Evolutionary conservation across 2,329 filamentous ascomycete genomes (phyloP).

Genomic region (Boeremia exigua): DNA sequence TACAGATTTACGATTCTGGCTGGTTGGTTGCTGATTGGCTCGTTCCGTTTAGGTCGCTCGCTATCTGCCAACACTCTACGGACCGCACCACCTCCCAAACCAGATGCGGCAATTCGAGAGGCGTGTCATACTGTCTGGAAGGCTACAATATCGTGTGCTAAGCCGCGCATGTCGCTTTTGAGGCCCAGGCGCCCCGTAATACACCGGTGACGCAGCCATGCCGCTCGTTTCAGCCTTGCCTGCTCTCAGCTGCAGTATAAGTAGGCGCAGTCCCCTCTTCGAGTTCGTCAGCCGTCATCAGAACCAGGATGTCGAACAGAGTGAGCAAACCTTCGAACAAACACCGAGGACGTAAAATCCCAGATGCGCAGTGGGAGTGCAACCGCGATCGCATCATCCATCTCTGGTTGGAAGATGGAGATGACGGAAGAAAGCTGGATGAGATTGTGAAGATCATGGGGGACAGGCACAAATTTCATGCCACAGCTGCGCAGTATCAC

Average conservation of each 20-base stretch:
- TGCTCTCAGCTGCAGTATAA: neutral
- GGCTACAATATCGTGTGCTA: no score
- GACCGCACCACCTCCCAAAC: no score
- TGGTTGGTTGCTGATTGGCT: neutral
- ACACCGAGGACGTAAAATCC: neutral
- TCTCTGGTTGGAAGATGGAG: slow-evolving; percentile 1
- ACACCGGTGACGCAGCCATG: no score
- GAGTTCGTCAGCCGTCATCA: neutral
- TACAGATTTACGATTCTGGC: neutral
- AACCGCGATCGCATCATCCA: neutral
- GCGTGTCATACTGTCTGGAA: no score
- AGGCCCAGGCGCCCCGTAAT: no score
- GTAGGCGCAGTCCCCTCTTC: neutral
- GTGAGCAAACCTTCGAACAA: neutral
- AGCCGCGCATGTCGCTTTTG: no score
- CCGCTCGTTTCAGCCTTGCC: neutral
- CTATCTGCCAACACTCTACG: no score
- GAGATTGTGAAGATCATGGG: slow-evolving; percentile 3
- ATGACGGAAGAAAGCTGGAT: neutral
- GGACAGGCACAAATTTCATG: neutral
- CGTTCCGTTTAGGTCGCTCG: neutral
- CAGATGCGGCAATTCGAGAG: no score
- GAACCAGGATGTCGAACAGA: neutral
- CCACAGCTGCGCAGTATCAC: slow-evolving; percentile 5
- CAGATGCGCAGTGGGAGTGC: neutral